Conservation (phyloP, 179 eudicot species). For the Sideroxylon spinosum region DNA sequence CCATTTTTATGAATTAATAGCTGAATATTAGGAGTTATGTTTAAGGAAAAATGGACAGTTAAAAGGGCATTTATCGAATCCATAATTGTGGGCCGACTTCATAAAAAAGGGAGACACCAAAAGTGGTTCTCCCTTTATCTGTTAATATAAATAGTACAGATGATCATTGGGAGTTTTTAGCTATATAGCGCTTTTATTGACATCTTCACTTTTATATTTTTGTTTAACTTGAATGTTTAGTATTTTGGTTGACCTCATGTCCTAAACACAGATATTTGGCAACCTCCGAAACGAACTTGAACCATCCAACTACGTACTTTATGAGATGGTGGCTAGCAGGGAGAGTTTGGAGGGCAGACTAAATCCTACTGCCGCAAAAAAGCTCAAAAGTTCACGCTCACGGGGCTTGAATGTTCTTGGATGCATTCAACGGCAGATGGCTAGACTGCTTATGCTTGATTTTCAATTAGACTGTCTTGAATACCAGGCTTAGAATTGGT, state of each 20-base stretch:
- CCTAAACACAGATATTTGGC: conserved; percentile 63
- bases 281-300: conserved; percentile 79
- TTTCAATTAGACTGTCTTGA: conserved; percentile 93
- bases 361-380: conserved; percentile 42
- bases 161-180: background rate
- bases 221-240: background rate
- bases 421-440: conserved; percentile 92
- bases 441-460: conserved; percentile 70
- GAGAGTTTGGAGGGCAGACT: conserved; percentile 75
- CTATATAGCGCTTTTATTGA: background rate
- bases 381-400: conserved; percentile 47
- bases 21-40: too few species aligned
- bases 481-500: conserved; percentile 82
- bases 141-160: too few species aligned
- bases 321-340: conserved; percentile 93
- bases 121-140: too few species aligned
- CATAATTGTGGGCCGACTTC: too few species aligned
- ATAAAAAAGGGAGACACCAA: too few species aligned
- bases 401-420: conserved; percentile 81
- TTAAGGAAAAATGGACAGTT: too few species aligned
- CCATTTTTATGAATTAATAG: too few species aligned
- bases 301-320: conserved; percentile 81
- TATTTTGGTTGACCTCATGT: background rate
- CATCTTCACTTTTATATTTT: background rate
- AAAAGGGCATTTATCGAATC: too few species aligned